Conservation (phyloP, 2,329 filamentous ascomycete genomes). For the Chalaropsis thielavioides region DNA sequence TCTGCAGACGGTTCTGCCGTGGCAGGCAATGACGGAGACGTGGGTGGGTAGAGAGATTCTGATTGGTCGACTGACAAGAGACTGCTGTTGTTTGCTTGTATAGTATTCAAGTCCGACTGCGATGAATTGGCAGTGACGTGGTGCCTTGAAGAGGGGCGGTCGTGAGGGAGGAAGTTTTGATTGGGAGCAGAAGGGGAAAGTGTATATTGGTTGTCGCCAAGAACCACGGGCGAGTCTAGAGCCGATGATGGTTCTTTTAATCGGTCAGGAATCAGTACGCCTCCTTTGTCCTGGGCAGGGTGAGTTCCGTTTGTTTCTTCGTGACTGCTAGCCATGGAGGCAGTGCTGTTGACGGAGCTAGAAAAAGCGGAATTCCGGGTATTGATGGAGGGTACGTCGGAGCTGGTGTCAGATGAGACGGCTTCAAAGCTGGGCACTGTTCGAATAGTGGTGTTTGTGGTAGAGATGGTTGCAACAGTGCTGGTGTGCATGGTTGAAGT, state of each 20-base stretch:
- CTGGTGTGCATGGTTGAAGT: constrained; percentile 21
- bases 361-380: constrained; percentile 39
- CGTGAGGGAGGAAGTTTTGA: not conserved
- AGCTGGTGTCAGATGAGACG: constrained; percentile 31
- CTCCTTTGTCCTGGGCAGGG: not conserved
- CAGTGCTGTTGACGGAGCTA: constrained; percentile 41
- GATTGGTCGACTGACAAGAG: constrained; percentile 12
- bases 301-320: constrained; percentile 20
- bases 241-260: constrained; percentile 2
- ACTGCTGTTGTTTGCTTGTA: constrained; percentile 21
- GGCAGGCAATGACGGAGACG: constrained; percentile 18
- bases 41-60: constrained; percentile 9
- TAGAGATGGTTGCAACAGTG: constrained; percentile 18
- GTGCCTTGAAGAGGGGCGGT: not conserved
- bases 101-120: constrained; percentile 21
- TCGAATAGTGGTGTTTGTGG: constrained; percentile 35
- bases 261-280: not conserved
- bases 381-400: constrained; percentile 23
- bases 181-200: not conserved
- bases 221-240: not conserved
- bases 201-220: not conserved
- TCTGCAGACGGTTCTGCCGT: constrained; percentile 19
- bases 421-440: constrained; percentile 42
- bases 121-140: not conserved
- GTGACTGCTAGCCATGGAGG: constrained; percentile 29